A percentile compares a stretch with the other conserved stretches of the same genome.
Evolutionary conservation across 2,329 filamentous ascomycete genomes (phyloP).

Genomic region (Arthroderma sp.): DNA sequence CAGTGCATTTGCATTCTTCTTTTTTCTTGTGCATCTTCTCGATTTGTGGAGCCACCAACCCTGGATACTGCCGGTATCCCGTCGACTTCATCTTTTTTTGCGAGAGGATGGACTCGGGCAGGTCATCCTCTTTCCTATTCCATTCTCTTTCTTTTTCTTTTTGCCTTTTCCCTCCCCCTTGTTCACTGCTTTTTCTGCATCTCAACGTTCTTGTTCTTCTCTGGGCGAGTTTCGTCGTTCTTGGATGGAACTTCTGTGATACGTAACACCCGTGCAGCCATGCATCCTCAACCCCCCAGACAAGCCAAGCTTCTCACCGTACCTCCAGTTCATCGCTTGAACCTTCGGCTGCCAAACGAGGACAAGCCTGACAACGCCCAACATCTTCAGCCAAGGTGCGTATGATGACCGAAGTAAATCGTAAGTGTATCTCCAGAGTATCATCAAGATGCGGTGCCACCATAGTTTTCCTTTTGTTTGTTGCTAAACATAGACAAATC

Average conservation of each 20-base stretch:
- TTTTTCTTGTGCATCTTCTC: not conserved
- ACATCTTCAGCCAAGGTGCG: not conserved
- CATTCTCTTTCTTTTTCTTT: too few relatives aligned
- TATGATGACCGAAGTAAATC: not conserved
- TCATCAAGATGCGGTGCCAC: not conserved
- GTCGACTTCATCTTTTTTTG: not conserved
- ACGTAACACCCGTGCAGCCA: not conserved
- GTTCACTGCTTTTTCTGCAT: not conserved
- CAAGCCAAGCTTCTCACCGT: not conserved
- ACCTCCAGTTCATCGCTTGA: not conserved
- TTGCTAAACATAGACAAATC: conserved; percentile 2
- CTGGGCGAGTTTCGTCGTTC: not conserved
- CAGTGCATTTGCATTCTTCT: conserved; percentile 3
- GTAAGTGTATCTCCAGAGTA: not conserved
- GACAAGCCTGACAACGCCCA: not conserved
- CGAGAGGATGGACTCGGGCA: not conserved
- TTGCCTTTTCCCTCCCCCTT: not conserved
- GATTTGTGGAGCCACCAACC: not conserved
- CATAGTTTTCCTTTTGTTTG: not conserved
- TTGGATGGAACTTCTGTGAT: not conserved
- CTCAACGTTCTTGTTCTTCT: not conserved
- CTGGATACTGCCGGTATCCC: not conserved
- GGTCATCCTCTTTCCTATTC: not conserved
- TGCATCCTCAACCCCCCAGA: not conserved
- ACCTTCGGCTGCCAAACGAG: not conserved